phyloP scores from a whole-genome alignment of 495 filamentous ascomycete species.

The Aspergillus biplanus region DNA sequence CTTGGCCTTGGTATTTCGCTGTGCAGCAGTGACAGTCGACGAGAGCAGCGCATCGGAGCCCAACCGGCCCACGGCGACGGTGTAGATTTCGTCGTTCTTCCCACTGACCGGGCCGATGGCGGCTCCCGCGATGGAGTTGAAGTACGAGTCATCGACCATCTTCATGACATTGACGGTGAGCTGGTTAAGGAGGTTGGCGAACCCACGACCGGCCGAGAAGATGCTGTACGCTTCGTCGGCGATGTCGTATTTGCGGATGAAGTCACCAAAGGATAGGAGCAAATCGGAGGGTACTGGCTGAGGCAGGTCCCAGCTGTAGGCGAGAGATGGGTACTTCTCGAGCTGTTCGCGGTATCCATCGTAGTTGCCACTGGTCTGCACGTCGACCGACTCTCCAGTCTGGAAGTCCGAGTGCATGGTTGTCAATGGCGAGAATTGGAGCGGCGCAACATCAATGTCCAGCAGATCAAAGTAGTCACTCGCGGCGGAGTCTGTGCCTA shows the following conservation, averaged over 20 bases:
- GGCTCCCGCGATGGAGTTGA: background rate
- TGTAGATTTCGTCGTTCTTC: conserved; percentile 9
- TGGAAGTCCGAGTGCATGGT: conserved; percentile 31
- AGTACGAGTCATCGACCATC: conserved; percentile 2
- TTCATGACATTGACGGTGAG: conserved; percentile 26
- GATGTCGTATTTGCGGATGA: conserved; percentile 45
- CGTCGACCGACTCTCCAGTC: background rate
- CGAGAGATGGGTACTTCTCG: conserved; percentile 47
- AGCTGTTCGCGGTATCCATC: conserved; percentile 27
- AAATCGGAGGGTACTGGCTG: conserved; percentile 54
- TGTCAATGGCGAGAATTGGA: background rate
- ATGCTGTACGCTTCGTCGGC: conserved; percentile 22
- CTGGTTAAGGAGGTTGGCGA: conserved; percentile 35
- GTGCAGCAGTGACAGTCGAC: conserved; percentile 28
- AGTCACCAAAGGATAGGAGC: conserved; percentile 48
- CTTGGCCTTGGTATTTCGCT: conserved; percentile 33
- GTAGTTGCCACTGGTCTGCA: background rate
- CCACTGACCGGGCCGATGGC: background rate
- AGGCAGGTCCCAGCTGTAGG: conserved; percentile 43
- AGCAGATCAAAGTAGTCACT: conserved; percentile 37
- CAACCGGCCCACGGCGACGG: conserved; percentile 7
- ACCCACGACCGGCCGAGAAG: conserved; percentile 24
- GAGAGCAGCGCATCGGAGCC: conserved; percentile 18
- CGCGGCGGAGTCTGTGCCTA: too few relatives aligned
- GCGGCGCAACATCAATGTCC: conserved; percentile 27